These are phyloP conservation scores for Ophiognomonia clavigignenti-juglandacearum DNA, from an alignment of 2,329 filamentous ascomycete genomes.

Conservation along the genomic window DNA sequence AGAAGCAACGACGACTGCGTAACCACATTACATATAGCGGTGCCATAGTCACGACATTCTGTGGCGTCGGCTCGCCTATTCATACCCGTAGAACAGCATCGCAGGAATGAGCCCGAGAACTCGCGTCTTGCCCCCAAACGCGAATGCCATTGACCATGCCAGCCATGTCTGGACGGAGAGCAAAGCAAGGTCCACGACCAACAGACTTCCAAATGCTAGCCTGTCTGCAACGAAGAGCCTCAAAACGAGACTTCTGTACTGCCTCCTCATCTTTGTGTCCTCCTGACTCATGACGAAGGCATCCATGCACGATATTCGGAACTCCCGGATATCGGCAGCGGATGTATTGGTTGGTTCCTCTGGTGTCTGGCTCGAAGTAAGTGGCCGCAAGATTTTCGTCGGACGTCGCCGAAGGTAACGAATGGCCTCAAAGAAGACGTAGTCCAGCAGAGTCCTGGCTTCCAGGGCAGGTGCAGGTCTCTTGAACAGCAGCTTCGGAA, in stretches of 20 bases:
- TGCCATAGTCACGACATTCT: neutral
- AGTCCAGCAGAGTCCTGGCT: constrained; percentile 32
- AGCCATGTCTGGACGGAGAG: constrained; percentile 28
- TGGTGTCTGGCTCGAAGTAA: constrained; percentile 31
- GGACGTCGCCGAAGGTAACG: constrained; percentile 38
- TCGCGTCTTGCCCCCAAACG: constrained; percentile 7
- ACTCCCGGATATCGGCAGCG: constrained; percentile 38
- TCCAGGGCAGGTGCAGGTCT: constrained; percentile 31
- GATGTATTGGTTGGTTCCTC: constrained; percentile 10
- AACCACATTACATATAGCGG: neutral
- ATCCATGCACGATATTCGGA: constrained; percentile 48
- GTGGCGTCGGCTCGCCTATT: constrained; percentile 1
- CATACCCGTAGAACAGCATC: neutral
- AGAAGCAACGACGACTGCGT: neutral
- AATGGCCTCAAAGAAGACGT: constrained; percentile 37
- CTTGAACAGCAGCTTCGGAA: constrained; percentile 42
- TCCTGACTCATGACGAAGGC: constrained; percentile 37
- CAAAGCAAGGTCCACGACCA: constrained; percentile 28
- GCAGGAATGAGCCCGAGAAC: constrained; percentile 5
- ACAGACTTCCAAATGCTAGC: constrained; percentile 31
- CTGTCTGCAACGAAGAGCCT: constrained; percentile 40
- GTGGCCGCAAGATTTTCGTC: constrained; percentile 33
- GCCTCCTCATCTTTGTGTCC: constrained; percentile 21
- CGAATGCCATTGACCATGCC: constrained; percentile 25
- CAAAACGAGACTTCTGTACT: constrained; percentile 34